These are phyloP conservation scores for Aureobasidium sp. DNA, from an alignment of 2,329 filamentous ascomycete species.

Conservation along the genomic window DNA sequence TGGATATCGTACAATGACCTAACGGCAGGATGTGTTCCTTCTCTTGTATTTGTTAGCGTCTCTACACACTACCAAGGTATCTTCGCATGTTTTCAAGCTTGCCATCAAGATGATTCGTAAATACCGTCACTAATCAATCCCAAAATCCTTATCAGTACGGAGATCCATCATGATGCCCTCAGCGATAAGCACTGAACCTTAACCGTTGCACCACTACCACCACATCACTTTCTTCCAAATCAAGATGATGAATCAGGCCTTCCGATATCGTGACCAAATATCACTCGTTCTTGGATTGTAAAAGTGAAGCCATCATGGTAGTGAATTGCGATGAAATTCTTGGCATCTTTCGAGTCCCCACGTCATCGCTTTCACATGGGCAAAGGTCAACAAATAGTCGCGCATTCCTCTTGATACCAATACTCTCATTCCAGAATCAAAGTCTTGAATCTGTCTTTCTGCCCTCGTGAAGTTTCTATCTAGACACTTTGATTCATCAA, in stretches of 20 bases:
- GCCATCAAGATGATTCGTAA: not conserved
- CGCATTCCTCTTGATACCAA: slow-evolving; percentile 5
- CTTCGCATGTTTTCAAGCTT: not conserved
- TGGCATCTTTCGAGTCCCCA: not conserved
- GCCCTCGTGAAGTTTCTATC: not conserved
- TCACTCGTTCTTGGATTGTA: not conserved
- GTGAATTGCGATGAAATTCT: not conserved
- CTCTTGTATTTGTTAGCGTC: no score
- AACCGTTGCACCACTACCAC: not conserved
- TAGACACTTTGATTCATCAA: not conserved
- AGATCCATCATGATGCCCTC: not conserved
- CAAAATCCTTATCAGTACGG: not conserved
- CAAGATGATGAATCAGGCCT: not conserved
- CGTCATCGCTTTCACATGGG: slow-evolving; percentile 14
- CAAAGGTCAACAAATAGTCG: slow-evolving; percentile 7
- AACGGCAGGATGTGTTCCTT: no score
- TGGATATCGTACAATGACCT: no score
- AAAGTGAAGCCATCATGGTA: slow-evolving; percentile 1
- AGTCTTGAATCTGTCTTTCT: not conserved
- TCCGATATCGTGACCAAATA: not conserved
- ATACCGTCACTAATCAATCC: not conserved
- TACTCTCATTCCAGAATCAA: not conserved
- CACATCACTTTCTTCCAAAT: not conserved
- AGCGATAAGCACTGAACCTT: not conserved
- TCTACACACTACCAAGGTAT: no score